Percentiles rank a stretch among this genome's conserved stretches.
These are phyloP conservation scores for Penicillium canariense DNA, from an alignment of 495 filamentous ascomycete genomes.

Conservation along the genomic window DNA sequence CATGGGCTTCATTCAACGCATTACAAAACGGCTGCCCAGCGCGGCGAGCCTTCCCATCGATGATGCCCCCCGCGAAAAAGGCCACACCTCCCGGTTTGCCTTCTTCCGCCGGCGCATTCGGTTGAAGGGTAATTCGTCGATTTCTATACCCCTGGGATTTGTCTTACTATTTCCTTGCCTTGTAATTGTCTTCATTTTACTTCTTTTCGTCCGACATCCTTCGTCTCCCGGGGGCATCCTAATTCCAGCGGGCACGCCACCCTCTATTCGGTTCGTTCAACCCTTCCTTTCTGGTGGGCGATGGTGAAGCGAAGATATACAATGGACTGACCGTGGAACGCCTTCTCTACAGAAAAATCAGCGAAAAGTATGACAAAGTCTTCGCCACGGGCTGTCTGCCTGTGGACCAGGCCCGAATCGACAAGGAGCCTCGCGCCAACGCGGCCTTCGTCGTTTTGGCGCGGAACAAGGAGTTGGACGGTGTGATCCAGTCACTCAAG, in stretches of 20 bases:
- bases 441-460: slow-evolving; percentile 95
- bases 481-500: slow-evolving; percentile 94
- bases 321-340: slow-evolving; percentile 6
- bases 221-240: slow-evolving; percentile 76
- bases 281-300: not conserved
- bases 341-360: slow-evolving; percentile 73
- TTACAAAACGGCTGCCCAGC: slow-evolving; percentile 63
- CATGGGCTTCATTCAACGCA: slow-evolving; percentile 65
- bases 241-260: slow-evolving; percentile 87
- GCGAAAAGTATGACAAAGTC: slow-evolving; percentile 93
- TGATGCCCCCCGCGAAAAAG: slow-evolving; percentile 55
- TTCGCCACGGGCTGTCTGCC: slow-evolving; percentile 85
- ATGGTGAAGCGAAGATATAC: not conserved
- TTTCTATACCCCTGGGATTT: slow-evolving; percentile 90
- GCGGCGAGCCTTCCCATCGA: slow-evolving; percentile 59
- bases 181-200: slow-evolving; percentile 84
- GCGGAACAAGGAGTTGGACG: slow-evolving; percentile 93
- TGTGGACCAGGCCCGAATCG: slow-evolving; percentile 48
- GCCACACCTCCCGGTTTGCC: slow-evolving; percentile 60
- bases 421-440: slow-evolving; percentile 75
- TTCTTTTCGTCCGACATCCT: slow-evolving; percentile 88
- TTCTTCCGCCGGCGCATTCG: slow-evolving; percentile 88
- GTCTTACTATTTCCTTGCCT: slow-evolving; percentile 91
- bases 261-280: slow-evolving; percentile 75
- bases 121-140: slow-evolving; percentile 87